A percentile compares a stretch with the other conserved stretches of the same genome.
Evolutionary conservation across 371 early-diverging fungal species (phyloP).

Genomic region (Rhizomucor pusillus): DNA sequence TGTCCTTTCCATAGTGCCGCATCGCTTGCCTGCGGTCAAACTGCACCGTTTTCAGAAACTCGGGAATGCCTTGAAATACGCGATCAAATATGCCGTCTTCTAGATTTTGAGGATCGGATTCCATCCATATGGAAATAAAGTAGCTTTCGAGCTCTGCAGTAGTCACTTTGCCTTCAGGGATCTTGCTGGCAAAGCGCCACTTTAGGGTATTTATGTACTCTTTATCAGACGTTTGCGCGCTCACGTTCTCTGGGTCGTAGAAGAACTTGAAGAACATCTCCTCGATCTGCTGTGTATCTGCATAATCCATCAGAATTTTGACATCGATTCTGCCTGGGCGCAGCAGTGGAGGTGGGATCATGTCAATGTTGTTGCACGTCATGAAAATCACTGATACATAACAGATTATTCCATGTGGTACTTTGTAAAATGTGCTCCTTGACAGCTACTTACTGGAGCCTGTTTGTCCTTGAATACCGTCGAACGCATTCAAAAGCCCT

Average conservation of each 20-base stretch:
- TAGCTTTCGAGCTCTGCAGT: slow-evolving; percentile 49
- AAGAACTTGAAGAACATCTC: slow-evolving; percentile 52
- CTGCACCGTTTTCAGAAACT: slow-evolving; percentile 15
- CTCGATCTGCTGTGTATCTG: slow-evolving; percentile 65
- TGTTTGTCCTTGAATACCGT: slow-evolving; percentile 73
- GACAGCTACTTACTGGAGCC: slow-evolving; percentile 21
- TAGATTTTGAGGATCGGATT: slow-evolving; percentile 13
- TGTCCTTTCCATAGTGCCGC: slow-evolving; percentile 1
- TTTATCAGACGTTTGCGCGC: slow-evolving; percentile 17
- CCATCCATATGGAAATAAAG: slow-evolving; percentile 28
- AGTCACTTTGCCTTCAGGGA: slow-evolving; percentile 38
- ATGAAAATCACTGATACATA: slow-evolving; percentile 82
- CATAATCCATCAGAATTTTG: slow-evolving; percentile 79
- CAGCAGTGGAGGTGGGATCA: slow-evolving; percentile 91
- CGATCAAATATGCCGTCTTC: slow-evolving; percentile 8
- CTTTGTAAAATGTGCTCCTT: too few relatives aligned
- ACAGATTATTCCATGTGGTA: too few relatives aligned
- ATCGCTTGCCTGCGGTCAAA: slow-evolving; percentile 18
- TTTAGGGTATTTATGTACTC: not conserved
- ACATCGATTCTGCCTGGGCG: slow-evolving; percentile 96
- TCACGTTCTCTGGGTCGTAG: slow-evolving; percentile 20
- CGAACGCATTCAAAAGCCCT: slow-evolving; percentile 74
- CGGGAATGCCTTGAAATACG: slow-evolving; percentile 16
- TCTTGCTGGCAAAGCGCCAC: slow-evolving; percentile 12
- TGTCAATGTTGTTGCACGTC: slow-evolving; percentile 94